phyloP scores from a whole-genome alignment of 345 rosid species.

The Brassica incana region DNA sequence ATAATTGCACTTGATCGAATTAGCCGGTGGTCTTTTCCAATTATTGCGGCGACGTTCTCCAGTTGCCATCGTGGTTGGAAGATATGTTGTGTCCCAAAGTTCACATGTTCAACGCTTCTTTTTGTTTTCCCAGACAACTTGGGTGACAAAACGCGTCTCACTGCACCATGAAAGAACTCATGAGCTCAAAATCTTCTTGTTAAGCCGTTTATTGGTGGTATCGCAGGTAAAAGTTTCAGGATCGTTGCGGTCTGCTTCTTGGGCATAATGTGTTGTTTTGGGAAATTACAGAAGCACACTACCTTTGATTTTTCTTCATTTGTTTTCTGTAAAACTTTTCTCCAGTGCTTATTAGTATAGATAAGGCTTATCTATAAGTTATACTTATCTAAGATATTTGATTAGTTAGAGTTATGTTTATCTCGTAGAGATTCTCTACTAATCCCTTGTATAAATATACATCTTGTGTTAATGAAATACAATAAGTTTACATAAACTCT shows the following conservation, averaged over 20 bases:
- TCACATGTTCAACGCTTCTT: constrained; percentile 5
- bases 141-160: neutral
- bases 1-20: too few relatives aligned
- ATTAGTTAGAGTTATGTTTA: too few relatives aligned
- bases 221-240: neutral
- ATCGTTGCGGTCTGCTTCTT: constrained; percentile 10
- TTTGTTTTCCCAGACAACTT: neutral
- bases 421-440: too few relatives aligned
- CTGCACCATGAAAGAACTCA: constrained; percentile 8
- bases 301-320: constrained; percentile 11
- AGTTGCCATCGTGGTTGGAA: too few relatives aligned
- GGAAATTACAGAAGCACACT: neutral
- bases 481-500: too few relatives aligned
- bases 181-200: constrained; percentile 19
- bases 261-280: constrained; percentile 20
- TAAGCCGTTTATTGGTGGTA: neutral
- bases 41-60: too few relatives aligned
- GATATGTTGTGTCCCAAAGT: neutral
- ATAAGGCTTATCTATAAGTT: too few relatives aligned
- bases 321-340: constrained; percentile 13
- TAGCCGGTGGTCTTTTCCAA: too few relatives aligned
- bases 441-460: too few relatives aligned
- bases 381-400: too few relatives aligned
- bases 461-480: too few relatives aligned
- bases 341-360: neutral